Evolutionary conservation across 176 grass and related monocot species (phyloP).

Genomic region (Zoysia pacifica): DNA sequence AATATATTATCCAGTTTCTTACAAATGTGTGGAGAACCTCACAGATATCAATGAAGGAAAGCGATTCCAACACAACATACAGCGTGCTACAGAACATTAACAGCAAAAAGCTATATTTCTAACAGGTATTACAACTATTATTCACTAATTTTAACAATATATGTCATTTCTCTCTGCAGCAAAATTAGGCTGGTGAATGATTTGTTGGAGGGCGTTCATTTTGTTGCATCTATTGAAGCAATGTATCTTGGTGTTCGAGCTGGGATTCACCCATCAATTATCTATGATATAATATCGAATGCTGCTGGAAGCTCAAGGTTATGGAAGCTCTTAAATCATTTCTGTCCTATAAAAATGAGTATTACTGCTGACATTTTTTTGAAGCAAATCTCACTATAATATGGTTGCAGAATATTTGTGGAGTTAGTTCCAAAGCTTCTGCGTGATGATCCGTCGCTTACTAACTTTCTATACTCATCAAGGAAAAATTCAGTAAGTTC

Average conservation of each 20-base stretch:
- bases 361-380: conserved; percentile 17
- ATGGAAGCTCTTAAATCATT: conserved; percentile 23
- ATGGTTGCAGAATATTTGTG: conserved; percentile 70
- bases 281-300: conserved; percentile 98
- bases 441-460: conserved; percentile 53
- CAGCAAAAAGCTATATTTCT: neutral
- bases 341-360: conserved; percentile 23
- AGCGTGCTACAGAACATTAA: neutral
- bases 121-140: conserved; percentile 21
- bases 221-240: conserved; percentile 87
- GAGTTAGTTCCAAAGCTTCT: conserved; percentile 86
- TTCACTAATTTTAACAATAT: neutral
- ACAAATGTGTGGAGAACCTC: neutral
- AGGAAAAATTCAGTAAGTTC: conserved; percentile 70
- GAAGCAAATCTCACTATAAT: neutral
- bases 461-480: conserved; percentile 52
- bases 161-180: conserved; percentile 47
- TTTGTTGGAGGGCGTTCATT: conserved; percentile 89
- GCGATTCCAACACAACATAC: neutral
- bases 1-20: neutral
- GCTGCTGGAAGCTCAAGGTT: conserved; percentile 95
- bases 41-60: neutral
- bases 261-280: conserved; percentile 93
- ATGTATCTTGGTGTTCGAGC: conserved; percentile 93
- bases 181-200: conserved; percentile 85